Evolutionary conservation across 176 grass and related monocot genomes (phyloP).

Genomic region (Eragrostis nindensis): DNA sequence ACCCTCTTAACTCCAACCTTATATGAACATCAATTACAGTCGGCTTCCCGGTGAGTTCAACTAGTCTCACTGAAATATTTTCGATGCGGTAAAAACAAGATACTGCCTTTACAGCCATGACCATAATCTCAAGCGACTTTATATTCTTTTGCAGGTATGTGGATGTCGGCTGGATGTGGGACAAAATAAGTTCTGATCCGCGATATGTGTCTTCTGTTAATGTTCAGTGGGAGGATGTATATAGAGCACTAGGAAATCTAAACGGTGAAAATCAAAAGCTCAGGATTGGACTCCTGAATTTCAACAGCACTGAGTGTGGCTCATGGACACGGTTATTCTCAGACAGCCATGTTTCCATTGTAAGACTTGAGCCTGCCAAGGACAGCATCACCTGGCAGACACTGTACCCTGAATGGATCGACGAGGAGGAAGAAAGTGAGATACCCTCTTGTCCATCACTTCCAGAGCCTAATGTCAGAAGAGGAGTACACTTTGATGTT

Average conservation of each 20-base stretch:
- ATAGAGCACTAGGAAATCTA: slow-evolving; percentile 48
- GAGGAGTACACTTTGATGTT: slow-evolving; percentile 53
- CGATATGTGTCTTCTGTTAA: slow-evolving; percentile 64
- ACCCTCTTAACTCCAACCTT: slow-evolving; percentile 72
- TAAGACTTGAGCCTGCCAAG: slow-evolving; percentile 72
- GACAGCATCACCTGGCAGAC: slow-evolving; percentile 67
- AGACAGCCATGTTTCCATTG: slow-evolving; percentile 49
- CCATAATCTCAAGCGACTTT: slow-evolving; percentile 7
- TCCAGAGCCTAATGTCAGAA: slow-evolving; percentile 61
- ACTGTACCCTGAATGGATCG: slow-evolving; percentile 94
- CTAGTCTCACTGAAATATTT: slow-evolving; percentile 10
- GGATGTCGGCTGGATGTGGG: slow-evolving; percentile 85
- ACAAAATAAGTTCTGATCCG: slow-evolving; percentile 58
- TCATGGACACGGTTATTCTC: slow-evolving; percentile 62
- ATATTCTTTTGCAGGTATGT: slow-evolving; percentile 65
- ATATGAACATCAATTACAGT: slow-evolving; percentile 63
- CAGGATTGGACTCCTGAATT: slow-evolving; percentile 83
- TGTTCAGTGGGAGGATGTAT: slow-evolving; percentile 67
- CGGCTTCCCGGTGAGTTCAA: slow-evolving; percentile 54
- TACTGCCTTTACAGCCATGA: neutral
- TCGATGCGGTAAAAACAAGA: neutral
- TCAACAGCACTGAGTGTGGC: slow-evolving; percentile 72
- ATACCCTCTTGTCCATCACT: slow-evolving; percentile 58
- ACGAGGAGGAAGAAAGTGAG: slow-evolving; percentile 78
- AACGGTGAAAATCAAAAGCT: slow-evolving; percentile 19